phyloP scores from a whole-genome alignment of 495 filamentous ascomycete species.

The Bacidia gigantensis region DNA sequence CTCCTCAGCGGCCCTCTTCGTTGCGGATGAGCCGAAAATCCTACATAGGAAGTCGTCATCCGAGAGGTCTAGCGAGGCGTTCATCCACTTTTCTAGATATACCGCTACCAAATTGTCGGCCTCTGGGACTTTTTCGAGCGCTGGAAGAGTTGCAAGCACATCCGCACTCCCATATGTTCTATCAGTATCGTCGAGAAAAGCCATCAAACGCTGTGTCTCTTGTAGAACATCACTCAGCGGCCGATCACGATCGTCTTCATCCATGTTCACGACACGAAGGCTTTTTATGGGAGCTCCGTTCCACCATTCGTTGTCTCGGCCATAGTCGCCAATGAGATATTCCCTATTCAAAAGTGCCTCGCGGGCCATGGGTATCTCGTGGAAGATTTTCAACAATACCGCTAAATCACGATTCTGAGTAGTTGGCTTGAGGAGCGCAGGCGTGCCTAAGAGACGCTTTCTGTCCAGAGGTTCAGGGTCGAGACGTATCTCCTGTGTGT shows the following conservation, averaged over 20 bases:
- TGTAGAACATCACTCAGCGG: constrained; percentile 36
- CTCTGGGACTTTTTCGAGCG: constrained; percentile 18
- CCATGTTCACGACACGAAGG: constrained; percentile 42
- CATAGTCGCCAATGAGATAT: constrained; percentile 45
- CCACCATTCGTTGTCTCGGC: constrained; percentile 71
- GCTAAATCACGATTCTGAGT: constrained; percentile 46
- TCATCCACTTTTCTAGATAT: constrained; percentile 16
- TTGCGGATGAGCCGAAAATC: constrained; percentile 15
- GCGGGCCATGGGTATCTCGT: constrained; percentile 67
- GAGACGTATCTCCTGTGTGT: constrained; percentile 43
- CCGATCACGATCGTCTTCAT: constrained; percentile 26
- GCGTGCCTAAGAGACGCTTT: constrained; percentile 41
- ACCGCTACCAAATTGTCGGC: constrained; percentile 12
- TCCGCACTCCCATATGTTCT: constrained; percentile 74
- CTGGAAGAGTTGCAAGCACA: constrained; percentile 33
- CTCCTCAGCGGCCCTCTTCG: constrained; percentile 15
- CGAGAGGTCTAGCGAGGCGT: constrained; percentile 22
- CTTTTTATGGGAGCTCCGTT: constrained; percentile 50
- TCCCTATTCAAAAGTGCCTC: constrained; percentile 53
- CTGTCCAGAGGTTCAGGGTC: constrained; percentile 49
- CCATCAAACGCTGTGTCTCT: constrained; percentile 62
- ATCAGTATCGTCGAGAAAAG: constrained; percentile 65
- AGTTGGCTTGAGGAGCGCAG: constrained; percentile 60
- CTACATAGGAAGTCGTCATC: constrained; percentile 8
- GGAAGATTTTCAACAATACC: constrained; percentile 62